Conservation (phyloP, 805 yeast species). For the Vanderwaltozyma polyspora region DNA sequence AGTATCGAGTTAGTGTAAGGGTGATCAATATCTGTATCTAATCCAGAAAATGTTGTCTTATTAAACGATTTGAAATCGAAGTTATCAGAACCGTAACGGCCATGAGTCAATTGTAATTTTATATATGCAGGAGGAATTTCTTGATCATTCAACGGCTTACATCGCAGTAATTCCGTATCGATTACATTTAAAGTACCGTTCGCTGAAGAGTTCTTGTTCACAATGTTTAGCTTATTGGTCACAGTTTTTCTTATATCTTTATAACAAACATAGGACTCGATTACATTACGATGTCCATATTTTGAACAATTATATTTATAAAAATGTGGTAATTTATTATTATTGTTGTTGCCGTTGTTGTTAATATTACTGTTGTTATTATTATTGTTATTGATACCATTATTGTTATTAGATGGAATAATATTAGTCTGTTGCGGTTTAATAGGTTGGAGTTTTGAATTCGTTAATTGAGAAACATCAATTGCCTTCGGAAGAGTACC, state of each 20-base stretch:
- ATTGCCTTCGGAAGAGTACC: constrained; percentile 51
- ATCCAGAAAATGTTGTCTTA: constrained; percentile 60
- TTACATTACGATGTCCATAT: constrained; percentile 46
- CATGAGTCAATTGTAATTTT: constrained; percentile 65
- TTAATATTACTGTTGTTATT: neutral
- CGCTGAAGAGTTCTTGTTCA: neutral
- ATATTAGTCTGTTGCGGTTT: neutral
- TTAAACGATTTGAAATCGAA: constrained; percentile 86
- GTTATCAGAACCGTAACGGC: constrained; percentile 86
- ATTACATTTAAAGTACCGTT: neutral
- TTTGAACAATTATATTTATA: constrained; percentile 46
- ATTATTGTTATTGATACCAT: too few relatives aligned
- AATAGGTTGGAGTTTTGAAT: too few relatives aligned
- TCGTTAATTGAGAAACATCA: too few relatives aligned
- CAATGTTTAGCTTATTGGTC: neutral
- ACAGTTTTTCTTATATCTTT: constrained; percentile 19
- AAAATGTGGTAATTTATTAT: too few relatives aligned
- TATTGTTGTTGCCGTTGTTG: neutral
- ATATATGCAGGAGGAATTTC: constrained; percentile 64
- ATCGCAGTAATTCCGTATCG: constrained; percentile 9
- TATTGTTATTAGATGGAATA: neutral
- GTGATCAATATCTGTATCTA: constrained; percentile 80
- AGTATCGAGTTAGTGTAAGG: constrained; percentile 67
- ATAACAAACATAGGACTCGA: constrained; percentile 33
- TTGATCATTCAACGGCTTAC: constrained; percentile 24